phyloP scores from a whole-genome alignment of 164 flowering plant genomes.

The Aristolochia contorta region DNA sequence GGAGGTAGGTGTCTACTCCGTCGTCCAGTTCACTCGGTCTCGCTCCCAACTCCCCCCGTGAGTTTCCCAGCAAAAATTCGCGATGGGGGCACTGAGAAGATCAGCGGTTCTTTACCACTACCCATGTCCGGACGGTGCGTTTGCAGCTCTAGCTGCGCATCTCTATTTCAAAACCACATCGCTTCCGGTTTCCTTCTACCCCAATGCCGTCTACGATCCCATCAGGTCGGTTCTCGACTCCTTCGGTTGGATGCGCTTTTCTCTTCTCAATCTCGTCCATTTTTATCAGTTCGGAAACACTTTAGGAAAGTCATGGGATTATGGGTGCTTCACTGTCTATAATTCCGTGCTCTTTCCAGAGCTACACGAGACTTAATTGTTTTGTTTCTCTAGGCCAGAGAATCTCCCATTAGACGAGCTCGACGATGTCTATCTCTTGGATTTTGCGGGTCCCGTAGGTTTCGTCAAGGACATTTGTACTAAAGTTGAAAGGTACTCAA shows the following conservation, averaged over 20 bases:
- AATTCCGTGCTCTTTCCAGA: too few relatives aligned
- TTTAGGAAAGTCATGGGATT: not conserved
- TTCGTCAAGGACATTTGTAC: constrained; percentile 51
- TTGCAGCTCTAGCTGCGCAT: constrained; percentile 81
- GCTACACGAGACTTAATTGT: too few relatives aligned
- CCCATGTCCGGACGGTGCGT: constrained; percentile 88
- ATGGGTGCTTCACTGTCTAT: not conserved
- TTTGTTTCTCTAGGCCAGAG: constrained; percentile 22
- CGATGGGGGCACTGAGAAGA: constrained; percentile 3
- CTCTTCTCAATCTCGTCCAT: not conserved
- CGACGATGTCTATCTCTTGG: constrained; percentile 57
- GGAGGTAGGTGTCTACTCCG: too few relatives aligned
- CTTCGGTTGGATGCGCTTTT: not conserved
- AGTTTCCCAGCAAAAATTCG: too few relatives aligned
- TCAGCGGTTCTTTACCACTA: constrained; percentile 78
- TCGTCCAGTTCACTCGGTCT: too few relatives aligned
- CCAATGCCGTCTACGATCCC: constrained; percentile 69
- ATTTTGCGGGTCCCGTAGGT: constrained; percentile 77
- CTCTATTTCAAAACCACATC: constrained; percentile 59
- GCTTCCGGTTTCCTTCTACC: constrained; percentile 48
- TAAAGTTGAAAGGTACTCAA: constrained; percentile 32
- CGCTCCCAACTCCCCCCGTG: too few relatives aligned
- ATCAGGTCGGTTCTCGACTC: constrained; percentile 21
- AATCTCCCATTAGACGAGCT: constrained; percentile 52
- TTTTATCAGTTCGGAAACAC: not conserved